Base-by-base conservation (phyloP, 2,329 filamentous ascomycete species). In the Aspergillus eucalypticola region DNA sequence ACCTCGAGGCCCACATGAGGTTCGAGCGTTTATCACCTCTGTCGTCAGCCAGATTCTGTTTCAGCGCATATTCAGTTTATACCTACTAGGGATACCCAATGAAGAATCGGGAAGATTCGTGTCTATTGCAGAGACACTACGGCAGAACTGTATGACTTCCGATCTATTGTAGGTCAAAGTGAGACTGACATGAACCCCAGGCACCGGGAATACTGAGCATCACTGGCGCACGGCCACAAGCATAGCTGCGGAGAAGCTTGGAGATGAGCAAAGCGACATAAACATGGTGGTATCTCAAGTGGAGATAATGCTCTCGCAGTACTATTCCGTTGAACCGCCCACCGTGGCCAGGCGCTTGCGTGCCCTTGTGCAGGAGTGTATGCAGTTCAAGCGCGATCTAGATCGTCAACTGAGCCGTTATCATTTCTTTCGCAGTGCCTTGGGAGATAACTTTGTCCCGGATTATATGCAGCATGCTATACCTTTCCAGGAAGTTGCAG, bases 211-310 rank as follows among this genome's bases (percentile, higher is more conserved):
- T 8, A 54, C 66, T 3, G 51, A 52, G 25, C 59, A 56, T 1
- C 57, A 66, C 13, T 71, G 68, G 69, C 59, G 64, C n/a, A 62
- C 44, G 41, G 63, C 66, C 1, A 68, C 63, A n/a, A 67, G 65
- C 38, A 64, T 25, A 1, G 66, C 58, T 5, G 8, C 56, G 0
- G 13, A 61, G 17, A 54, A 48, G 0, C 23, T 64, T 2, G 54
- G 38, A 2, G 21, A 21, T 2, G 3, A 39, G 0, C 11, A 10
- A 3, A n/a, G 61, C 8, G 11, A 29, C 8, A 46, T 8, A 5
- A 8, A 17, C 35, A n/a, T 8, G 50, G 54, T 27, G 6, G 60
- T 6, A 2, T 8, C 11, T 44, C 65, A 48, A 11, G 25, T 60
- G 3, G 59, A 65, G 19, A 6, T 7, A 2, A 21, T 19, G 5